Base-by-base conservation (phyloP, 495 filamentous ascomycete genomes). In the Neurospora tetrasperma region DNA sequence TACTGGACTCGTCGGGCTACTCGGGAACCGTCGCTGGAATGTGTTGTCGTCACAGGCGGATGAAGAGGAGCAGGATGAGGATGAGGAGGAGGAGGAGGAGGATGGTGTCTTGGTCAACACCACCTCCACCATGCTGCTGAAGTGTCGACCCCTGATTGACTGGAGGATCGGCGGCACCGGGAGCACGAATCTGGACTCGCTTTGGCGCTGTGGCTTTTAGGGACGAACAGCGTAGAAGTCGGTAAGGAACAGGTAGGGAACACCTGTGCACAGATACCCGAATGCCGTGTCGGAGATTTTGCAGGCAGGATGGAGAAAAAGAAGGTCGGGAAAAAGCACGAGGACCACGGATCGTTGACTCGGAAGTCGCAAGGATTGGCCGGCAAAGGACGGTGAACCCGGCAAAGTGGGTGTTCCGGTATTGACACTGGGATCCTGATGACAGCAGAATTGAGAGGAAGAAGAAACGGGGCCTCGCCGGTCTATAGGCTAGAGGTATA, bases 51-150 rank as follows among this genome's bases (percentile, higher is more conserved):
- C 54, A 14, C 14, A 66, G 54, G 54, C 54, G 6, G 27, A 66
- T 16, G 23, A 31, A 66, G 6, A 6, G 27, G 27, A 38, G 27
- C 12, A 18, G 27, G 54, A 66, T 7, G 27, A 31, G 23, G n/a
- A n/a, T n/a, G n/a, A n/a, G 14, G 35, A 31, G 54, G 54, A 62
- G 54, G 14, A 35, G 54, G 54, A 66, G 54, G 54, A 66, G 54
- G 27, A 38, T 27, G 54, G 14, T 35, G 54, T 66, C 27, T 66
- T 66, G 2, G 6, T 66, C 54, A 66, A 38, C 54, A 66, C 54
- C 54, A 66, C 54, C 54, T 66, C 54, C 54, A 66, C 54, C 54
- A 66, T 66, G 54, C 54, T 66, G 54, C 48, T 66, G 54, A 66
- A 66, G 18, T 66, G 54, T 66, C 54, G 54, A 66, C 54, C 54